Base-by-base conservation (phyloP, 495 filamentous ascomycete genomes). In the Pseudoneurospora amorphoporcata region DNA sequence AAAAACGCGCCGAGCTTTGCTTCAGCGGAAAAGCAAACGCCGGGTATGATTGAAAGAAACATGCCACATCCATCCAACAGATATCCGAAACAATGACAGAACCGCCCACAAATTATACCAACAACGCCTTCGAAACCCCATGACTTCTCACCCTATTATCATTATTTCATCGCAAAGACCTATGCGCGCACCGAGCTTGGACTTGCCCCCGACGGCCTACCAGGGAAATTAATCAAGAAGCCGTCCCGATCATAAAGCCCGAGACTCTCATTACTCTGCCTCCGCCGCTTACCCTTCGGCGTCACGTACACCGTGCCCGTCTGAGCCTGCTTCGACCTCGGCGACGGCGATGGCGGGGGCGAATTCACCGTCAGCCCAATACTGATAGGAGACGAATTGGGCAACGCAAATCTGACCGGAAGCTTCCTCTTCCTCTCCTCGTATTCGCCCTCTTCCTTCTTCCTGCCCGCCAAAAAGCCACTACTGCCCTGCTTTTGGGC, bases 231-330 rank as follows among this genome's bases (percentile, higher is more conserved):
- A 69, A 77, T 76, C 70, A 77, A 43, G 16, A 77, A 77, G 0
- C 76, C 76, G 17, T 77, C 70, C 39, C 68, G 45, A 35, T 77
- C 76, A 68, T 77, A 77, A 58, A 76, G 43, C 3, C 74, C 70
- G 23, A 75, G 17, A 41, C 73, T 76, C 19, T 77, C 76, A 16
- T 76, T 65, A 8, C 53, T 65, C 29, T 65, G 53, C 14, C 53
- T 65, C 29, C 53, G 35, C 1, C 53, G 53, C 29, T 17, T 9
- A 4, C 53, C 53, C 29, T 35, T 65, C 29, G 29, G 53, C 14
- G 53, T 65, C 14, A 65, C 53, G 7, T 65, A 65, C 14, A 37
- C 6, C 29, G 35, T 65, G 32, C 53, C 53, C 53, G 53, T 37
- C 29, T 58, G 47, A 29, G 6, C 47, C 10, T 58, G 47, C 47